Evolutionary conservation across 768 basidiomycete species (phyloP), one percentile per base, ranked within the genome.

Genomic region (Tylopilus rubrobrunneus): DNA sequence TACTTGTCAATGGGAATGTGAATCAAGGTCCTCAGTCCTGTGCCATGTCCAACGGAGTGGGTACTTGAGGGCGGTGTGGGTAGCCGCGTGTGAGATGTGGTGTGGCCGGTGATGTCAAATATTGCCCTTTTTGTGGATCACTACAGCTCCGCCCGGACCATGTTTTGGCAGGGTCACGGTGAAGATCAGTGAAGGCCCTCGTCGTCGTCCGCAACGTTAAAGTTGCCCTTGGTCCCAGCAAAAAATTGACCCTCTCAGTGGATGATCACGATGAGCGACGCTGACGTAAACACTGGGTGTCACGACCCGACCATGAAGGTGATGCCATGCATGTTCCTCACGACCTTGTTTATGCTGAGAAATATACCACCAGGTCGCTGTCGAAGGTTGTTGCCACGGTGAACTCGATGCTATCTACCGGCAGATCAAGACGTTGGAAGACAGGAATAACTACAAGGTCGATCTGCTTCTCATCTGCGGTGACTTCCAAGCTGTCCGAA

Each of bases 321-420:
- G 49, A 45, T 17, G 25, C 45, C 15, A n/a, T 7, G 17, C 46
- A 27, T 19, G 4, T 41, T 31, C 27, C 29, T 33, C 3, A 37
- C 10, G 7, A 19, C 4, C 29, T 49, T 42, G 23, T 42, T 5
- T 39, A 27, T 28, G 17, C 49, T 60, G 37, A 61, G 49, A 19
- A 36, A n/a, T 21, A 7, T 58, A 53, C 2, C 34, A 42, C 2
- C 56, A 93, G 86, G 78, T 98, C 59, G 95, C 94, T 7, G 77
- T 98, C 27, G 85, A 97, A 75, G 95, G 95, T 3, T 98, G 97
- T 75, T 94, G 91, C 61, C 97, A 99, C 68, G 97, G 97, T 33
- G 82, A 86, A 57, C 81, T 97, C n/a, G 88, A 92, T 68, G 79
- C 80, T 10, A 96, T 96, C 49, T 98, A 98, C 73, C 67, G 71